phyloP scores from a whole-genome alignment of 2,329 filamentous ascomycete genomes.

The Fusarium dlaminii region DNA sequence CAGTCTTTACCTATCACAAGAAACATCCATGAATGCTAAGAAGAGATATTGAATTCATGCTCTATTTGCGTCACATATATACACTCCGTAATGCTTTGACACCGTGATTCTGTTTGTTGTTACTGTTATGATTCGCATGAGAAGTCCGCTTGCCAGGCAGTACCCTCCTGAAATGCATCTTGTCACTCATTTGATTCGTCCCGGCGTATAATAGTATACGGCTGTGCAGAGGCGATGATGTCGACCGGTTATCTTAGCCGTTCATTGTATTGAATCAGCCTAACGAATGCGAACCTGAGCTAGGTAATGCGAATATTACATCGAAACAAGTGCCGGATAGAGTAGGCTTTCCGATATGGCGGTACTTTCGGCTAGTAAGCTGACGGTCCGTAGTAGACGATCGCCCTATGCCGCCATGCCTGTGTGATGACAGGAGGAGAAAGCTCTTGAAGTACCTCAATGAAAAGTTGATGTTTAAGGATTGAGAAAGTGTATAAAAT shows the following conservation, averaged over 20 bases:
- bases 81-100: not conserved
- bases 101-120: not conserved
- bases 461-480: no score
- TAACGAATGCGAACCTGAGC: not conserved
- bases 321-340: not conserved
- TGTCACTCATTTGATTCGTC: not conserved
- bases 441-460: no score
- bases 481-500: not conserved
- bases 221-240: not conserved
- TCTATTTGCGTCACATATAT: not conserved
- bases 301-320: not conserved
- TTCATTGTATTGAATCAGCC: not conserved
- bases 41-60: not conserved
- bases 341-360: not conserved
- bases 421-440: not conserved
- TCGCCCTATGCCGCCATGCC: not conserved
- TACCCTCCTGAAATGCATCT: not conserved
- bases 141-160: not conserved
- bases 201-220: not conserved
- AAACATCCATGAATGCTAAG: not conserved
- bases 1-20: not conserved
- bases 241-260: no score
- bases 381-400: not conserved
- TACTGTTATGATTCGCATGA: rapidly evolving
- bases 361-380: not conserved